Conservation (phyloP, 2,329 filamentous ascomycete species). For the Aureobasidium sp. region DNA sequence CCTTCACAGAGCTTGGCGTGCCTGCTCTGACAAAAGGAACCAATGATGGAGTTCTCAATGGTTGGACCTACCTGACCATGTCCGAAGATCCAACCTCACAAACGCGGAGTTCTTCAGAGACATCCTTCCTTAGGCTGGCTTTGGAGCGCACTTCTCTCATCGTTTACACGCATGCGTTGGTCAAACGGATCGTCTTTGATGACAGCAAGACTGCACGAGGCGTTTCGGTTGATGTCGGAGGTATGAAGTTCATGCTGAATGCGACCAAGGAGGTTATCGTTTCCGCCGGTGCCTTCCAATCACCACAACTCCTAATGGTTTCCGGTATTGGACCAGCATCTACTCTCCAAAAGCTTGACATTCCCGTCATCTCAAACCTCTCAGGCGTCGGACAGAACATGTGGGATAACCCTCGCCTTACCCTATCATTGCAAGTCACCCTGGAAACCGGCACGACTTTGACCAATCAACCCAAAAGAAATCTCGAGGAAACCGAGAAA, state of each 20-base stretch:
- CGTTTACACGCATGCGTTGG: conserved; percentile 27
- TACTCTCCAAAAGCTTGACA: not conserved
- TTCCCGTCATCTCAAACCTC: conserved; percentile 16
- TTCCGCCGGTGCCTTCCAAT: conserved; percentile 17
- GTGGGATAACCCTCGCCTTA: conserved; percentile 30
- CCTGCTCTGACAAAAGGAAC: conserved; percentile 20
- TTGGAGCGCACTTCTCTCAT: conserved; percentile 21
- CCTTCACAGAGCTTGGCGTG: conserved; percentile 22
- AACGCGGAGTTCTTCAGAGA: conserved; percentile 20
- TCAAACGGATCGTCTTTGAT: conserved; percentile 14
- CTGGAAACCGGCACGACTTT: conserved; percentile 14
- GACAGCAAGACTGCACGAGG: conserved; percentile 20
- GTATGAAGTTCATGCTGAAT: conserved; percentile 20
- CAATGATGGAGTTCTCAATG: conserved; percentile 18
- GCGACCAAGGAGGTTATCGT: conserved; percentile 26
- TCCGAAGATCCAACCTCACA: conserved; percentile 22
- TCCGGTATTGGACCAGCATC: conserved; percentile 16
- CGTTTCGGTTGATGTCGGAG: conserved; percentile 20
- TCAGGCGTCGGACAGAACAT: conserved; percentile 25
- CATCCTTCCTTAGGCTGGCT: conserved; percentile 21
- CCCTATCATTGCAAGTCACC: conserved; percentile 18
- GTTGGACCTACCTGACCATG: conserved; percentile 13
- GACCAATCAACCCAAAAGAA: conserved; percentile 12
- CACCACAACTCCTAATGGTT: not conserved
- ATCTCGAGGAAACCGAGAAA: conserved; percentile 12